Conservation (phyloP, 768 basidiomycete genomes). For the Erythrobasidium yunnanense region DNA sequence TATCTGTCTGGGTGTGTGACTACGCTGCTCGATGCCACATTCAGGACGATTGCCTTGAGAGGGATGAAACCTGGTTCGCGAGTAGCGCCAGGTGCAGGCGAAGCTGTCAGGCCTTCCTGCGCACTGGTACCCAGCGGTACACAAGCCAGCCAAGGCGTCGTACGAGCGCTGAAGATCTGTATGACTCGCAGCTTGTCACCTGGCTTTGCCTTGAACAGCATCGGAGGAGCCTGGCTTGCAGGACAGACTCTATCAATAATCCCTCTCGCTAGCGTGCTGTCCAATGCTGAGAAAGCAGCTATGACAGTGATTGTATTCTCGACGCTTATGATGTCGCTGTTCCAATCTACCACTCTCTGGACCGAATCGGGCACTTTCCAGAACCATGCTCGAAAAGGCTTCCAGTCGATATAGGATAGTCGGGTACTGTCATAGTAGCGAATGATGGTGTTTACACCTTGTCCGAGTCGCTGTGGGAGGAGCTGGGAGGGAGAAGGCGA, state of each 20-base stretch:
- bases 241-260: not conserved
- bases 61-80: not conserved
- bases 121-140: no score
- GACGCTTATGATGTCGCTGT: not conserved
- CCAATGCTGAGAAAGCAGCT: not conserved
- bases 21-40: not conserved
- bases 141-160: not conserved
- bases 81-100: not conserved
- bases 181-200: not conserved
- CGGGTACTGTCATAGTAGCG: not conserved
- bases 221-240: not conserved
- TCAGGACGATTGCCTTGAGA: not conserved
- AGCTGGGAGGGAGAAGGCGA: not conserved
- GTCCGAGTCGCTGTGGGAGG: not conserved
- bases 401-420: not conserved
- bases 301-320: not conserved
- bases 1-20: not conserved
- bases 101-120: not conserved
- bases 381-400: not conserved
- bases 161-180: not conserved
- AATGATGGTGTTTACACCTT: not conserved
- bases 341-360: not conserved
- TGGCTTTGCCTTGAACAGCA: not conserved
- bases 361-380: not conserved
- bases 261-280: not conserved